Percentiles rank a stretch among this genome's conserved stretches.
Evolutionary conservation across 2,329 filamentous ascomycete species (phyloP).

Genomic region (Cladosporium cucumerinum): DNA sequence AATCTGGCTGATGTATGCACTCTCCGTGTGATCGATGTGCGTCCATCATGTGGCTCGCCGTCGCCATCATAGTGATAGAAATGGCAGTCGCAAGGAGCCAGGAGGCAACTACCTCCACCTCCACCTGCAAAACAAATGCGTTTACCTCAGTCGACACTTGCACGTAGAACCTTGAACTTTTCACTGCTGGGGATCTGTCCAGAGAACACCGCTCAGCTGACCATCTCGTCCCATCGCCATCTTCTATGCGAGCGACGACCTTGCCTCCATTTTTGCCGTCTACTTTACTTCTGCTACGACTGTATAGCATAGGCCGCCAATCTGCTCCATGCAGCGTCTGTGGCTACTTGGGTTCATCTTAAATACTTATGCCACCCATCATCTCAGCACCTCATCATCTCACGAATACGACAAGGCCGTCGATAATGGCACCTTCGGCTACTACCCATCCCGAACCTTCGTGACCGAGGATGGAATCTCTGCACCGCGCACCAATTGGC

Average conservation of each 20-base stretch:
- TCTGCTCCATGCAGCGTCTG: neutral
- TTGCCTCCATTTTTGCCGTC: neutral
- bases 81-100: neutral
- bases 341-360: neutral
- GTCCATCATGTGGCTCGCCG: neutral
- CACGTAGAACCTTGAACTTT: neutral
- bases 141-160: neutral
- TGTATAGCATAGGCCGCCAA: neutral
- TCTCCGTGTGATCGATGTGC: neutral
- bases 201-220: neutral
- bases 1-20: neutral
- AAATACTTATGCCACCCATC: neutral
- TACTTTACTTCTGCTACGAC: neutral
- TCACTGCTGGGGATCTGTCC: neutral
- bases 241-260: neutral
- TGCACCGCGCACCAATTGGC: slow-evolving; percentile 23
- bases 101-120: neutral
- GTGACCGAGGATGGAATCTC: slow-evolving; percentile 25
- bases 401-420: slow-evolving; percentile 20
- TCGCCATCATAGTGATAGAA: neutral
- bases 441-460: slow-evolving; percentile 29
- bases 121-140: neutral
- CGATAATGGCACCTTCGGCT: slow-evolving; percentile 31
- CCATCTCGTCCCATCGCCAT: neutral
- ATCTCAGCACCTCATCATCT: neutral